Evolutionary conservation across 371 early-diverging fungal species (phyloP), one percentile per base, ranked within the genome.

Genomic region (Dentiscutata heterogama): DNA sequence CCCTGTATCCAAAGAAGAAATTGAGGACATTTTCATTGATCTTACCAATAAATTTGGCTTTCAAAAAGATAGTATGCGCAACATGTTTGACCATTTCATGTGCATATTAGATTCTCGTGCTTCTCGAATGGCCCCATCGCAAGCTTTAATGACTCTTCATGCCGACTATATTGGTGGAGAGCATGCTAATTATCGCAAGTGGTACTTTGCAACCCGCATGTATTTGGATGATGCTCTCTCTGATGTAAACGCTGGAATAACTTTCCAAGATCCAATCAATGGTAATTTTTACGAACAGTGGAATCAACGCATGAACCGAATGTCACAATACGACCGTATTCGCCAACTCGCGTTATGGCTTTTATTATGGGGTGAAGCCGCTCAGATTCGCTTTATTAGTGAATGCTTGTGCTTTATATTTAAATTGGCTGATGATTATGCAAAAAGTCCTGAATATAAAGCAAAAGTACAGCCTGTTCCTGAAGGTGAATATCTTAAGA

Each of bases 121-220:
- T 3, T 95, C 95, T 35, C 91, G 96, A 7, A 91, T 95, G 91
- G 87, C 90, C 50, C 93, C 94, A 1, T 89, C 90, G 29, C 89
- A 93, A 83, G 96, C 97, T 18, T 84, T 96, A 53, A 87, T 93
- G 31, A 93, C 93, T 35, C 83, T 96, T 20, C 96, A 96, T 84
- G 94, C 94, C 5, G 96, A 96, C 82, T 96, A 95, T 78, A 93
- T 97, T 83, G 95, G 95, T 76, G 96, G 97, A 27, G 92, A 93
- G 80, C 87, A 94, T 82, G 92, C 96, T 72, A 96, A 97, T 86
- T 96, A 95, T 83, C 91, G 93, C 50, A 94, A 92, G 82, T 96
- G 96, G 96, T 95, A 91, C 86, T 95, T 96, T 87, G 94, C 94
- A 50, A 94, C 96, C 5, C 92, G 94, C 80, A 88, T 95, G 82